These are phyloP conservation scores for Phytopythium mirpurense DNA, from an alignment of 352 stramenopile species.

Conservation along the genomic window DNA sequence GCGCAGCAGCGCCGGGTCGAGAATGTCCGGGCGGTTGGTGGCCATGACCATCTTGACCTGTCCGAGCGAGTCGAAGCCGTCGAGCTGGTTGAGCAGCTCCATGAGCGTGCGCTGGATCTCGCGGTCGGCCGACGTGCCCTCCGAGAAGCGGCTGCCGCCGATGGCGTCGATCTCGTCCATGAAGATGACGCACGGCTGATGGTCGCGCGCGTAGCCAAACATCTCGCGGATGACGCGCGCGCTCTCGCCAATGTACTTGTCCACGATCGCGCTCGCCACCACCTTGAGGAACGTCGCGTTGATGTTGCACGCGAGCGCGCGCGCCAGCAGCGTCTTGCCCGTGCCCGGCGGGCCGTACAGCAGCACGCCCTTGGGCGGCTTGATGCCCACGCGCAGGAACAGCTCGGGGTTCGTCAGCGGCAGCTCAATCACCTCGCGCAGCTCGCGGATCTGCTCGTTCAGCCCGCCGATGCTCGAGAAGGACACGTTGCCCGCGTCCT, in stretches of 20 bases:
- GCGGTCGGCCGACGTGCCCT: constrained; percentile 94
- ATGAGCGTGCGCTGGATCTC: constrained; percentile 99
- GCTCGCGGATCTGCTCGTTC: constrained; percentile 98
- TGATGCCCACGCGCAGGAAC: constrained; percentile 98
- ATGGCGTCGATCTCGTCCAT: constrained; percentile 99
- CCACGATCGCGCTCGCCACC: constrained; percentile 98
- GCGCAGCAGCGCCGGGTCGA: constrained; percentile 97
- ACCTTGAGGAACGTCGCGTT: constrained; percentile 99
- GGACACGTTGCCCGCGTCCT: constrained; percentile 95
- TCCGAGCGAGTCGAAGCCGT: constrained; percentile 98
- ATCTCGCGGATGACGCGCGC: constrained; percentile 99
- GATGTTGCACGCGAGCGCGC: constrained; percentile 98
- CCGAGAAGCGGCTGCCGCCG: constrained; percentile 95
- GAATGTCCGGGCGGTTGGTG: constrained; percentile 98
- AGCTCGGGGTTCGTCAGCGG: constrained; percentile 99
- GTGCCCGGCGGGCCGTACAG: constrained; percentile 98
- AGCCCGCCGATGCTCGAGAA: constrained; percentile 98
- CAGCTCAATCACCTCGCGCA: constrained; percentile 97
- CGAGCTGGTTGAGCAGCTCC: constrained; percentile 99
- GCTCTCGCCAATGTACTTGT: constrained; percentile 99
- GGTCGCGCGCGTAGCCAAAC: constrained; percentile 96
- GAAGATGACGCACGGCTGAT: constrained; percentile 99
- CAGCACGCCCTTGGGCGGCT: constrained; percentile 96
- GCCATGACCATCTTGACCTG: constrained; percentile 99
- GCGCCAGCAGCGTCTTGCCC: constrained; percentile 98